Conservation (phyloP, 441 rosid species). For the Corymbia citriodora region DNA sequence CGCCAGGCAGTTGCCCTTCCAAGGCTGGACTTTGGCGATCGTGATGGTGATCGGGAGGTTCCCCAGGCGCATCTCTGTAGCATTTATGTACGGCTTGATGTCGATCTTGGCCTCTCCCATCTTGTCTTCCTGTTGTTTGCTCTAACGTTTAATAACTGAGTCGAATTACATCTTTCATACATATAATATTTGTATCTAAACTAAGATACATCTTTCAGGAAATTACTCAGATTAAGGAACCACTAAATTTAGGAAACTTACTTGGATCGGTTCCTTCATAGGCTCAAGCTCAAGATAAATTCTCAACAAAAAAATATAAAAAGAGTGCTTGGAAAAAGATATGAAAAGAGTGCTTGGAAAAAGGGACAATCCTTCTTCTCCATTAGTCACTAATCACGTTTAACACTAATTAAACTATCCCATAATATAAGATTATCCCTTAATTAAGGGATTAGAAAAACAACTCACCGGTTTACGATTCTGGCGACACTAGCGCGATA, state of each 20-base stretch:
- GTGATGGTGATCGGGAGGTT: neutral
- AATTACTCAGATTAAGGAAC: too few relatives aligned
- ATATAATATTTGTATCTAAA: neutral
- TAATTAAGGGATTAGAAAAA: too few relatives aligned
- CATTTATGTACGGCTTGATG: neutral
- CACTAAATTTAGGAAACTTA: neutral
- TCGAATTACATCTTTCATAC: neutral
- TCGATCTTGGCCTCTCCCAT: slow-evolving; percentile 7
- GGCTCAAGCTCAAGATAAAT: neutral
- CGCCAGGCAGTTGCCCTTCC: neutral
- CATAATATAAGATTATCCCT: too few relatives aligned
- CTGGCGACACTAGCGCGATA: too few relatives aligned
- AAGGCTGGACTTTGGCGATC: neutral
- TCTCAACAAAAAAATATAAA: neutral
- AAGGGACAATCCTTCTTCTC: too few relatives aligned
- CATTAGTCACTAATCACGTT: too few relatives aligned
- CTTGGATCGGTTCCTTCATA: neutral
- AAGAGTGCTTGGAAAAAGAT: too few relatives aligned
- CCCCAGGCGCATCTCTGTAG: neutral
- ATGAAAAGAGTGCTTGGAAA: too few relatives aligned
- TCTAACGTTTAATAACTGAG: neutral
- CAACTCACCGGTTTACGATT: too few relatives aligned
- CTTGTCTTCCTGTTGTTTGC: neutral
- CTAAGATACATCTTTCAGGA: rapidly evolving
- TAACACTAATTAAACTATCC: too few relatives aligned